These are phyloP conservation scores for Wickerhamiella spandovensis DNA, from an alignment of 805 yeast species.

Conservation along the genomic window DNA sequence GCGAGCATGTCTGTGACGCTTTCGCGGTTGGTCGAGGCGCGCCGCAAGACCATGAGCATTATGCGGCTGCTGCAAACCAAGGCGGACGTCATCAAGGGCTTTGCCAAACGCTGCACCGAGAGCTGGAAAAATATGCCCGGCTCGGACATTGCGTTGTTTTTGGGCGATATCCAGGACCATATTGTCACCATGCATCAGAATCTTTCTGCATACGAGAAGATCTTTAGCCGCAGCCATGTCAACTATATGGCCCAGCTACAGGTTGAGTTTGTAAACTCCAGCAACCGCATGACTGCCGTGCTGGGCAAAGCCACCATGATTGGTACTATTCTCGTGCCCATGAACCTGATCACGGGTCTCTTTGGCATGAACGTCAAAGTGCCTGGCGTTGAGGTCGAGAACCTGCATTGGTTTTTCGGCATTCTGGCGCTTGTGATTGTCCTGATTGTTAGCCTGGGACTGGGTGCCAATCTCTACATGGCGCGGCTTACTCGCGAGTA, in stretches of 20 bases:
- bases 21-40: slow-evolving; percentile 71
- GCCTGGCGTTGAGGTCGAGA: slow-evolving; percentile 48
- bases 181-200: slow-evolving; percentile 92
- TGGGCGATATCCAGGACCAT: slow-evolving; percentile 96
- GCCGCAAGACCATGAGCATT: slow-evolving; percentile 84
- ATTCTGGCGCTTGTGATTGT: slow-evolving; percentile 41
- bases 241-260: slow-evolving; percentile 89
- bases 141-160: slow-evolving; percentile 79
- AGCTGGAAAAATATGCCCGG: slow-evolving; percentile 47
- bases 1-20: slow-evolving; percentile 36
- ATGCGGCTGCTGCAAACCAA: slow-evolving; percentile 83
- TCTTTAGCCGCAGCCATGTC: slow-evolving; percentile 80
- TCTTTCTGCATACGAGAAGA: slow-evolving; percentile 79
- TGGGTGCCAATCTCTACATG: slow-evolving; percentile 25
- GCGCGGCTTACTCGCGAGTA: neutral
- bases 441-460: slow-evolving; percentile 29
- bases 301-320: slow-evolving; percentile 77
- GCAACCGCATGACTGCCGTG: slow-evolving; percentile 73
- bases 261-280: slow-evolving; percentile 80
- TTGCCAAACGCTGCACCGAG: slow-evolving; percentile 89
- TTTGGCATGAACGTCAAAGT: slow-evolving; percentile 92
- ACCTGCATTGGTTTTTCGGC: slow-evolving; percentile 55
- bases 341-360: slow-evolving; percentile 79
- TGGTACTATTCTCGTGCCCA: slow-evolving; percentile 83
- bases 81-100: slow-evolving; percentile 93